Percentiles rank a stretch among this genome's conserved stretches.
phyloP scores from a whole-genome alignment of 2,329 filamentous ascomycete species.

The Onygenales sp. region DNA sequence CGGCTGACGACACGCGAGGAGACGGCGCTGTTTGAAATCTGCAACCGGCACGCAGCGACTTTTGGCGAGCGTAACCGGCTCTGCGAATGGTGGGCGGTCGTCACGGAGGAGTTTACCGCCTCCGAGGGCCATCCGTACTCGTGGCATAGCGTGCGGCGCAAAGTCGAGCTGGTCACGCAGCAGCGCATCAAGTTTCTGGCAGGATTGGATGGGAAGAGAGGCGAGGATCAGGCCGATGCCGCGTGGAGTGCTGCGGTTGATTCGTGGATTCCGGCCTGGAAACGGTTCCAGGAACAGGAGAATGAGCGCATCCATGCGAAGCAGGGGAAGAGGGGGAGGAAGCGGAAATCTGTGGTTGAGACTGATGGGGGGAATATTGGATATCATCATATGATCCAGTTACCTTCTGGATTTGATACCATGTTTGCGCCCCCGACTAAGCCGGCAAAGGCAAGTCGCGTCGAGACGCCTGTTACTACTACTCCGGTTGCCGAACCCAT shows the following conservation, averaged over 20 bases:
- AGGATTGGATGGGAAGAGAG: conserved; percentile 22
- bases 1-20: conserved; percentile 32
- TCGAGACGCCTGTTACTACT: neutral
- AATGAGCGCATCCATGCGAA: conserved; percentile 27
- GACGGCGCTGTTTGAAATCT: conserved; percentile 31
- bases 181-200: conserved; percentile 31
- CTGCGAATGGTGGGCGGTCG: conserved; percentile 33
- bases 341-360: conserved; percentile 15
- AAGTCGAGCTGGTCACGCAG: conserved; percentile 32
- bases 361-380: neutral
- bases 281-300: conserved; percentile 29
- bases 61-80: conserved; percentile 33
- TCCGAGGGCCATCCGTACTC: conserved; percentile 31
- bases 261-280: conserved; percentile 33
- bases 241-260: conserved; percentile 30
- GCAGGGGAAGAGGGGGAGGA: conserved; percentile 22
- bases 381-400: conserved; percentile 13
- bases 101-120: conserved; percentile 29
- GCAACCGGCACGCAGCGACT: conserved; percentile 25
- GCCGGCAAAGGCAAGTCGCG: neutral
- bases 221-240: conserved; percentile 26
- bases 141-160: conserved; percentile 34
- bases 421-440: conserved; percentile 22
- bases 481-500: conserved; percentile 1
- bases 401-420: conserved; percentile 30